A percentile compares a stretch with the other conserved stretches of the same genome.
Evolutionary conservation across 371 early-diverging fungal genomes (phyloP).

Genomic region (Lichtheimia hyalospora): DNA sequence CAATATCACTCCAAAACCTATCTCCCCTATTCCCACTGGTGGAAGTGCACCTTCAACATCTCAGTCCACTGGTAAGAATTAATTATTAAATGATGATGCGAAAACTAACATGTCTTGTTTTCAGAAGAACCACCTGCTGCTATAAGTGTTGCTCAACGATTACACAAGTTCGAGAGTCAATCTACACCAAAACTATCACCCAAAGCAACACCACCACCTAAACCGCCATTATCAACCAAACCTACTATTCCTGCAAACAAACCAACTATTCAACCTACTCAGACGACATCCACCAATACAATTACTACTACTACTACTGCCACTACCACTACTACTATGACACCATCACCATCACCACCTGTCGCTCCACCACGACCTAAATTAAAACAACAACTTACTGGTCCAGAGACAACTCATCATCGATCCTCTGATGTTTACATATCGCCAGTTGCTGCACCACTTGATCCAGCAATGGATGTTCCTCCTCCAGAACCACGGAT

Average conservation of each 20-base stretch:
- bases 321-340: neutral
- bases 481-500: slow-evolving; percentile 16
- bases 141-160: slow-evolving; percentile 15
- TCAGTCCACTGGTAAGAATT: too few relatives aligned
- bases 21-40: too few relatives aligned
- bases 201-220: slow-evolving; percentile 19
- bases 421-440: slow-evolving; percentile 15
- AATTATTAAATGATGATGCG: too few relatives aligned
- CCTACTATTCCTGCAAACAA: slow-evolving; percentile 11
- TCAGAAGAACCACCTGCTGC: slow-evolving; percentile 3
- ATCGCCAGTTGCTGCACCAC: slow-evolving; percentile 24
- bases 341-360: slow-evolving; percentile 7
- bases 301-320: neutral
- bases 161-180: slow-evolving; percentile 14
- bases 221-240: slow-evolving; percentile 26
- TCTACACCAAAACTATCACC: neutral
- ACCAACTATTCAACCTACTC: neutral
- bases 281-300: slow-evolving; percentile 1
- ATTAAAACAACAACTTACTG: slow-evolving; percentile 1
- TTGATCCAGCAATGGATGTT: slow-evolving; percentile 43
- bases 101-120: neutral
- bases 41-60: too few relatives aligned
- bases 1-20: neutral
- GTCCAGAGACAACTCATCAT: neutral
- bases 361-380: slow-evolving; percentile 17